Conservation (phyloP, 352 stramenopile species). For the Globisporangium camurandrum region DNA sequence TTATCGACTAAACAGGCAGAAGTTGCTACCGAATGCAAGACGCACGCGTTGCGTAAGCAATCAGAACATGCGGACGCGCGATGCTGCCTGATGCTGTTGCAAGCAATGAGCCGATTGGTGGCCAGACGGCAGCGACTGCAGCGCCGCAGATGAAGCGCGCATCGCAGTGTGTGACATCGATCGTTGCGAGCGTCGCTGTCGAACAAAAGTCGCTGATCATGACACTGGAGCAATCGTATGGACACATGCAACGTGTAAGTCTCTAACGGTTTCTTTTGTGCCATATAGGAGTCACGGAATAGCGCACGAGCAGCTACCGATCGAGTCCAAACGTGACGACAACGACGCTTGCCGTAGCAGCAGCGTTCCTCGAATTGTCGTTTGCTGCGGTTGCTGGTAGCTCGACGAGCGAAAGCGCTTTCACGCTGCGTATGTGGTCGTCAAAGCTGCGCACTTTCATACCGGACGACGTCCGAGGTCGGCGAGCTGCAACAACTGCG, state of each 20-base stretch:
- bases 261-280: neutral
- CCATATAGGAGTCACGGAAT: neutral
- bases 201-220: constrained; percentile 36
- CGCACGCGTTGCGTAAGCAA: constrained; percentile 38
- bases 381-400: neutral
- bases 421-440: constrained; percentile 26
- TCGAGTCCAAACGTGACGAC: constrained; percentile 47
- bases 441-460: constrained; percentile 44
- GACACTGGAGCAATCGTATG: constrained; percentile 16
- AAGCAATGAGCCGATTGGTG: neutral
- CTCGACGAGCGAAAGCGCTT: constrained; percentile 8
- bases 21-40: no score
- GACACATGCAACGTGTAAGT: neutral
- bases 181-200: constrained; percentile 15
- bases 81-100: neutral
- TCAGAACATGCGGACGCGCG: neutral
- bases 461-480: constrained; percentile 33
- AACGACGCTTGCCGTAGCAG: no score
- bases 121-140: neutral
- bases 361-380: no score
- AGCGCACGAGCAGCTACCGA: constrained; percentile 13
- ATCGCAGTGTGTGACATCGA: constrained; percentile 20
- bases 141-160: constrained; percentile 26
- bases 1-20: no score
- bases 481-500: constrained; percentile 25